phyloP scores from a whole-genome alignment of 208 protist species.

The Leishmania arabica region DNA sequence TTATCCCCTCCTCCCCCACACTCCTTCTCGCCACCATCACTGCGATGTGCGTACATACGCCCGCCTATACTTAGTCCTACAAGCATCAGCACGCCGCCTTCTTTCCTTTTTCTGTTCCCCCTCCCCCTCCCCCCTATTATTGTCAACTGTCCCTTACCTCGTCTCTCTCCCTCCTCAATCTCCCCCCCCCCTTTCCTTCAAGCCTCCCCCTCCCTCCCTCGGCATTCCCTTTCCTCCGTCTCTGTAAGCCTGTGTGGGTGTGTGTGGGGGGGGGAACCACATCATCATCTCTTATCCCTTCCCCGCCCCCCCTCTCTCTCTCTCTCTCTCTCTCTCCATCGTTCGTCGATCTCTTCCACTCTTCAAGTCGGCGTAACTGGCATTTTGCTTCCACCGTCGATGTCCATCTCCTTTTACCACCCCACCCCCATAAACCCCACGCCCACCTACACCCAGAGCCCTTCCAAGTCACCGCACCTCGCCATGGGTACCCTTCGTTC shows the following conservation, averaged over 20 bases:
- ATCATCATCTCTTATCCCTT: not conserved
- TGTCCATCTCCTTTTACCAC: not conserved
- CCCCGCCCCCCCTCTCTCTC: no score
- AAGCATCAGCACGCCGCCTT: not conserved
- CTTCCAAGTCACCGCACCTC: not conserved
- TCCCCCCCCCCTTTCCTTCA: not conserved
- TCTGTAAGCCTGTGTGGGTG: not conserved
- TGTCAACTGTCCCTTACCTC: not conserved
- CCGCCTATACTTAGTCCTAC: not conserved
- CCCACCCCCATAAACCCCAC: not conserved
- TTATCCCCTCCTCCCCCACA: not conserved
- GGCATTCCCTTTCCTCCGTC: no score
- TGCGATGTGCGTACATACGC: not conserved
- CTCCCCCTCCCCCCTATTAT: no score
- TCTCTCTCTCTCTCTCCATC: not conserved
- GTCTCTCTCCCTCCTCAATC: not conserved
- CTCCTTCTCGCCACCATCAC: not conserved
- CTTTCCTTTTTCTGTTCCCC: not conserved
- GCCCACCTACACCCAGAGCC: not conserved
- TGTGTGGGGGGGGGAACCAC: not conserved
- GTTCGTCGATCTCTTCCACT: not conserved
- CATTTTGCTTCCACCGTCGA: not conserved
- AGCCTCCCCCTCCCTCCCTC: no score
- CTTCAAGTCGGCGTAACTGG: not conserved
- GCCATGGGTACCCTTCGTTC: not conserved